These are phyloP conservation scores for Pestalotiopsis sp. DNA, from an alignment of 2,329 filamentous ascomycete genomes.

Conservation along the genomic window DNA sequence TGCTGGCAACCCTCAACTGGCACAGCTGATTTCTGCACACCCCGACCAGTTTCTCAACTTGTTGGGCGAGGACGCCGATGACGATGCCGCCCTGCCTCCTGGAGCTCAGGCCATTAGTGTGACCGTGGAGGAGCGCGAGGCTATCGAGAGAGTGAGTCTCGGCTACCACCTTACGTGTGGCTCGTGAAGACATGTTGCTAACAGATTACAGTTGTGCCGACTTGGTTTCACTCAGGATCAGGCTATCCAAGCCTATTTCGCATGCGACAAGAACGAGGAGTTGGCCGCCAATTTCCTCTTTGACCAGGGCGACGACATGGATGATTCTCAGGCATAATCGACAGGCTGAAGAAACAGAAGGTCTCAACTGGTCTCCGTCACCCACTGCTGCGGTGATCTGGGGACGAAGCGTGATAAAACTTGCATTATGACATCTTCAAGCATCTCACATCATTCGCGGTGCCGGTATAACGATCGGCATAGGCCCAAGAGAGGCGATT, in stretches of 20 bases:
- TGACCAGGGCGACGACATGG: slow-evolving; percentile 92
- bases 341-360: background rate
- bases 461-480: background rate
- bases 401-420: background rate
- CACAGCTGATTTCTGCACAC: slow-evolving; percentile 87
- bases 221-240: slow-evolving; percentile 91
- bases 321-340: slow-evolving; percentile 47
- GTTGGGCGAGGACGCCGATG: slow-evolving; percentile 83
- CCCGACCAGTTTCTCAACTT: slow-evolving; percentile 92
- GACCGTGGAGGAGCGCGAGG: slow-evolving; percentile 94
- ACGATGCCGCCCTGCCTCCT: slow-evolving; percentile 82
- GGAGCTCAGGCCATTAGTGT: slow-evolving; percentile 89
- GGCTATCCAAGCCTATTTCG: slow-evolving; percentile 97
- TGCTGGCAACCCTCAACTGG: slow-evolving; percentile 91
- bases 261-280: slow-evolving; percentile 99
- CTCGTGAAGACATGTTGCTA: slow-evolving; percentile 13
- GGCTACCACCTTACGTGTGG: slow-evolving; percentile 3
- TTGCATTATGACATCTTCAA: slow-evolving; percentile 1
- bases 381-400: background rate
- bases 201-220: slow-evolving; percentile 70
- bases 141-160: slow-evolving; percentile 83
- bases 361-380: background rate
- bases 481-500: background rate
- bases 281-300: slow-evolving; percentile 97
- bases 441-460: background rate